Evolutionary conservation across 2,329 filamentous ascomycete genomes (phyloP), one percentile per base, ranked within the genome.

Genomic region (Monilinia aucupariae): DNA sequence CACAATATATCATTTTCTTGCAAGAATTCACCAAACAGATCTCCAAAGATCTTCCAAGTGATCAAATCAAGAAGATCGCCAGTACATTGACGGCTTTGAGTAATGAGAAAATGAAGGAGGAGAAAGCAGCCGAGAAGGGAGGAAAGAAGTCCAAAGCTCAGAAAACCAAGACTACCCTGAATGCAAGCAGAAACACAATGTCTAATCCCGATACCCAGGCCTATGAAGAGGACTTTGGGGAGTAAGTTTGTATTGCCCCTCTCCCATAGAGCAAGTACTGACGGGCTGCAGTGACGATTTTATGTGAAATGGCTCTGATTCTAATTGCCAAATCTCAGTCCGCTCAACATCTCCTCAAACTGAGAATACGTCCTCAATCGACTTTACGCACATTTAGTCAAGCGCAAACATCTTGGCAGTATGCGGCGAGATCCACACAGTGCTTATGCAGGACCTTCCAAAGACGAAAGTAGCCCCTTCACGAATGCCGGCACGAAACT

Each of bases 71-170:
- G 85, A 97, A 97, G 82, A 85, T 96, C 68, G 85, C 91, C 15
- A 96, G 90, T 76, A 83, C 85, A 6, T 78, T 99, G 72, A 96
- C 92, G n/a, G 88, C 92, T 6, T 82, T 96, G 63, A 85, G 91
- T 75, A 99, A 99, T 75, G 94, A 97, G 84, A 97, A 96, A 83
- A 88, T 97, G 88, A 96, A 92, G 81, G 92, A 97, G 77, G 94
- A 99, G 83, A 97, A 97, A 83, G 87, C 88, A 4, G 85, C 90
- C 4, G 91, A 96, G 68, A 97, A 96, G 82, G 87, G 90, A 61
- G 90, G 88, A 72, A 99, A 97, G 89, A 99, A 97, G 86, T 86
- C 82, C 71, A 97, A 97, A 84, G 92, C 92, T 5, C 89, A 91
- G 66, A 97, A 97, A 86, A 96, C 89, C 47, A 99, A 99, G 86